A percentile compares a stretch with the other conserved stretches of the same genome.
These are phyloP conservation scores for Epichloe amarillans DNA, from an alignment of 2,329 filamentous ascomycete genomes.

Conservation along the genomic window DNA sequence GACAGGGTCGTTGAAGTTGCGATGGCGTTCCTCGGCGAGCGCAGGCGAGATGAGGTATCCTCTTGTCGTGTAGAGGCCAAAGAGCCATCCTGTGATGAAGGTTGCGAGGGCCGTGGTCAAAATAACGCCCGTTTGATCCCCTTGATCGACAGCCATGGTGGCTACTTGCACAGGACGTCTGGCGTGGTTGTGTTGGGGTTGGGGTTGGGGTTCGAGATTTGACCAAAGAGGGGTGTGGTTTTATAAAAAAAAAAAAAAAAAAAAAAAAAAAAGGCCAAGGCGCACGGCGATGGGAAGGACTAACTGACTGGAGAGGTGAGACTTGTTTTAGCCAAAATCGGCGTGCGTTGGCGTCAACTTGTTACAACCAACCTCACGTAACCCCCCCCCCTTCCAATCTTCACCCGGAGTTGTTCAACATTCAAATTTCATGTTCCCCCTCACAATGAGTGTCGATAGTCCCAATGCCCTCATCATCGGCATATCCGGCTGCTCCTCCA, in stretches of 20 bases:
- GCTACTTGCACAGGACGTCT: no score
- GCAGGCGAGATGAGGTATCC: conserved; percentile 45
- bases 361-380: not conserved
- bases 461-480: conserved; percentile 52
- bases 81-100: conserved; percentile 64
- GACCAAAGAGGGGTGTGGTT: no score
- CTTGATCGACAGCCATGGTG: conserved; percentile 6
- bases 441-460: conserved; percentile 16
- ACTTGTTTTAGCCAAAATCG: no score
- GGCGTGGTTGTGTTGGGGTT: no score
- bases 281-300: no score
- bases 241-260: no score
- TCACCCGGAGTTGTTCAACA: not conserved
- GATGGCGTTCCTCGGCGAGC: conserved; percentile 42
- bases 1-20: conserved; percentile 44
- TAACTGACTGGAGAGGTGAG: no score
- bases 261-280: no score
- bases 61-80: conserved; percentile 59
- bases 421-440: not conserved
- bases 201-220: no score
- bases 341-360: no score
- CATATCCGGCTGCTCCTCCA: conserved; percentile 81
- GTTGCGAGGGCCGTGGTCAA: conserved; percentile 62
- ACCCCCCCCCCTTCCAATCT: no score
- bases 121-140: conserved; percentile 42